These are phyloP conservation scores for Quercus gilva DNA, from an alignment of 306 rosid species.

Conservation along the genomic window DNA sequence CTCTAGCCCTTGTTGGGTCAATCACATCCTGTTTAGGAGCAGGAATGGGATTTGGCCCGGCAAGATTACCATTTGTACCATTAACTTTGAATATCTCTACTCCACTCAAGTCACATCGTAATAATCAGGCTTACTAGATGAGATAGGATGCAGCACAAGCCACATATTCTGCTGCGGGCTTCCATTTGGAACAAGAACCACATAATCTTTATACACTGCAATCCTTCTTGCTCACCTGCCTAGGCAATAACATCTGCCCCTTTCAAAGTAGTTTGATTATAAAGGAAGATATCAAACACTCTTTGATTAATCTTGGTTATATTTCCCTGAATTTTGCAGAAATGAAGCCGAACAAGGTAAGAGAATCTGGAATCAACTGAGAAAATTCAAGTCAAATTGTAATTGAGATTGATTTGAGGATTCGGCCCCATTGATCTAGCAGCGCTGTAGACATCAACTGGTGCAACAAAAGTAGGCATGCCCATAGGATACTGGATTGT, in stretches of 20 bases:
- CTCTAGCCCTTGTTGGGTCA: slow-evolving; percentile 48
- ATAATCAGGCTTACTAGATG: slow-evolving; percentile 16
- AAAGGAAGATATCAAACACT: slow-evolving; percentile 61
- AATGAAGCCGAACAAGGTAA: slow-evolving; percentile 91
- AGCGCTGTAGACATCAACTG: slow-evolving; percentile 59
- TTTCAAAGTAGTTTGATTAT: slow-evolving; percentile 58
- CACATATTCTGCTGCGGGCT: slow-evolving; percentile 73
- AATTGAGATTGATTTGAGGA: slow-evolving; percentile 43
- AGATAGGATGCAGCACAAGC: slow-evolving; percentile 69
- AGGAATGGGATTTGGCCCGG: slow-evolving; percentile 71
- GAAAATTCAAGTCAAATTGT: slow-evolving; percentile 82
- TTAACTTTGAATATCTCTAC: slow-evolving; percentile 78
- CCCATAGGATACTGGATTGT: slow-evolving; percentile 37
- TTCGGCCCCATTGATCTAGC: slow-evolving; percentile 93
- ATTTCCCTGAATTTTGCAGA: slow-evolving; percentile 52
- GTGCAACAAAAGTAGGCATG: slow-evolving; percentile 67
- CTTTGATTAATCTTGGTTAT: slow-evolving; percentile 49
- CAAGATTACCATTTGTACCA: slow-evolving; percentile 58
- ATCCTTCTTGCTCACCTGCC: slow-evolving; percentile 24
- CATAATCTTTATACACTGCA: slow-evolving; percentile 58
- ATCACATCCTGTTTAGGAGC: slow-evolving; percentile 46
- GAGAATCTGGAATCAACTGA: slow-evolving; percentile 68
- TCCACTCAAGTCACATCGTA: slow-evolving; percentile 73
- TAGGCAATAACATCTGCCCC: slow-evolving; percentile 58
- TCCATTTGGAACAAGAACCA: slow-evolving; percentile 55